A percentile compares a stretch with the other conserved stretches of the same genome.
phyloP scores from a whole-genome alignment of 2,329 filamentous ascomycete genomes.

The Calonectria honghensis region DNA sequence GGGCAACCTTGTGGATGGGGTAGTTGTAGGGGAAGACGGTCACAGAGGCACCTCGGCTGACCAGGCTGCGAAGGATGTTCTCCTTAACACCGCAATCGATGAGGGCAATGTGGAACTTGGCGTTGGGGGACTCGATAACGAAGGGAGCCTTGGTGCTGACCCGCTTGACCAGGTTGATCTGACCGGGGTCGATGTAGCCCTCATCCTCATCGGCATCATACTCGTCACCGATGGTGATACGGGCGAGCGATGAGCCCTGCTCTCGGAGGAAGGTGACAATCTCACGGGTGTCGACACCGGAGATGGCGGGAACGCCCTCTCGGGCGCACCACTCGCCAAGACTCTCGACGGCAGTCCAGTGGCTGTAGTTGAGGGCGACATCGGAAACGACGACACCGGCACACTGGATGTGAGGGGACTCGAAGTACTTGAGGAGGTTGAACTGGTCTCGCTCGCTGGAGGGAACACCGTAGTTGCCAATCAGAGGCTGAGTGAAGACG shows the following conservation, averaged over 20 bases:
- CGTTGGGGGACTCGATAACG: slow-evolving; percentile 89
- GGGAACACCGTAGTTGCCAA: slow-evolving; percentile 98
- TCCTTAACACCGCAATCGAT: slow-evolving; percentile 99
- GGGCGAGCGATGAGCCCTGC: slow-evolving; percentile 95
- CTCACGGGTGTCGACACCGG: slow-evolving; percentile 95
- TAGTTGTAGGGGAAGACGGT: slow-evolving; percentile 98
- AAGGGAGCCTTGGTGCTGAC: slow-evolving; percentile 99
- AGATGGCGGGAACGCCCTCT: slow-evolving; percentile 96
- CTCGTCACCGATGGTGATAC: slow-evolving; percentile 96
- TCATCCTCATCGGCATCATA: slow-evolving; percentile 99
- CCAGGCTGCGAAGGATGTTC: slow-evolving; percentile 97
- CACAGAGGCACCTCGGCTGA: slow-evolving; percentile 91
- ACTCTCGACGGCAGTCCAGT: slow-evolving; percentile 98
- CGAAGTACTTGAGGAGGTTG: slow-evolving; percentile 97
- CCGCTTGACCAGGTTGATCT: slow-evolving; percentile 96
- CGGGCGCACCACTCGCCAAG: slow-evolving; percentile 95
- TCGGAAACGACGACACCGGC: slow-evolving; percentile 97
- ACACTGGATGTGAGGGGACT: slow-evolving; percentile 97
- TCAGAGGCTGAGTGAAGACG: slow-evolving; percentile 97
- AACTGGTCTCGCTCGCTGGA: slow-evolving; percentile 88
- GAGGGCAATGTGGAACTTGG: slow-evolving; percentile 92
- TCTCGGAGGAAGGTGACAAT: slow-evolving; percentile 98
- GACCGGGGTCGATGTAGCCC: slow-evolving; percentile 93
- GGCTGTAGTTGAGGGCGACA: slow-evolving; percentile 94
- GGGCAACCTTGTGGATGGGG: slow-evolving; percentile 97